phyloP scores from a whole-genome alignment of 2,329 filamentous ascomycete genomes.

The Cordyceps farinosa region DNA sequence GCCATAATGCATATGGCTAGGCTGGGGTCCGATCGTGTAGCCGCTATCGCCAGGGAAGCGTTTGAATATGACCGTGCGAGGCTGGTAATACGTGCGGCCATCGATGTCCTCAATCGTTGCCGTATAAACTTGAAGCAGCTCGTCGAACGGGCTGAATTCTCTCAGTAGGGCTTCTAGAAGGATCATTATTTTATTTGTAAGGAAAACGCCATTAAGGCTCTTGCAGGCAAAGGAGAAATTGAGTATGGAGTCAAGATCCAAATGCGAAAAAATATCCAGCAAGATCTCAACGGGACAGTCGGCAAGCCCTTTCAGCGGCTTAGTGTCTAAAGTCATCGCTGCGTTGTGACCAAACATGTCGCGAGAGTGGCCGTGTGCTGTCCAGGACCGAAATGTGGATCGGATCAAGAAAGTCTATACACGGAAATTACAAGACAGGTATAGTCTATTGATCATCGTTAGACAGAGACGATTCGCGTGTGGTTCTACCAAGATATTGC shows the following conservation, averaged over 20 bases:
- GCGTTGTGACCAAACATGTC: not conserved
- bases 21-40: constrained; percentile 24
- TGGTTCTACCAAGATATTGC: not conserved
- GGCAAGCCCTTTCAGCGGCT: constrained; percentile 23
- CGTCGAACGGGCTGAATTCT: constrained; percentile 43
- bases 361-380: not conserved
- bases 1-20: constrained; percentile 16
- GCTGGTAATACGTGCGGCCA: constrained; percentile 34
- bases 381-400: not conserved
- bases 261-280: constrained; percentile 44
- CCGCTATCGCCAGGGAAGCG: constrained; percentile 34
- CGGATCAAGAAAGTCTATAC: not conserved
- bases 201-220: constrained; percentile 39
- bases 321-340: not conserved
- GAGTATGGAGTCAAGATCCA: constrained; percentile 41
- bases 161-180: constrained; percentile 39
- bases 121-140: constrained; percentile 46
- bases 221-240: constrained; percentile 37
- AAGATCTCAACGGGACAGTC: constrained; percentile 45
- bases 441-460: not conserved
- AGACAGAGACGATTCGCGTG: not conserved
- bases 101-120: constrained; percentile 37
- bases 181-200: constrained; percentile 38
- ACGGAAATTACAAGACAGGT: not conserved
- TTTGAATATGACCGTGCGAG: constrained; percentile 38